A percentile compares a stretch with the other conserved stretches of the same genome.
phyloP scores from a whole-genome alignment of 345 rosid species.

The Moricandia arvensis region DNA sequence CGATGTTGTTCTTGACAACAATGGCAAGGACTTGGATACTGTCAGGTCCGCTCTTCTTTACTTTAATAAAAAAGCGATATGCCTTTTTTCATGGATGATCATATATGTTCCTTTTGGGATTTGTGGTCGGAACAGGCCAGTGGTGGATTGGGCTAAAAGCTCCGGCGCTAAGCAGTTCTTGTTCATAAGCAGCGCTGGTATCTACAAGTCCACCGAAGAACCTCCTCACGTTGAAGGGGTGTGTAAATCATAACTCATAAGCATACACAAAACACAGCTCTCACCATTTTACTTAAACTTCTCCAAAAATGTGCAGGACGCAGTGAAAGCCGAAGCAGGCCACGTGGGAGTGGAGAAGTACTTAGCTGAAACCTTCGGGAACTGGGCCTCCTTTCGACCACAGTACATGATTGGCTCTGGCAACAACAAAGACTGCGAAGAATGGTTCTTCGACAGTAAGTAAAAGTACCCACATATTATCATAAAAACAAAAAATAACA shows the following conservation, averaged over 20 bases:
- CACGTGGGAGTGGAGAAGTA: constrained; percentile 90
- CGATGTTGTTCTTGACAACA: constrained; percentile 90
- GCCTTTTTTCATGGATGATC: neutral
- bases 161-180: constrained; percentile 78
- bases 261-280: neutral
- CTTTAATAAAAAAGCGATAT: neutral
- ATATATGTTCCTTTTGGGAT: neutral
- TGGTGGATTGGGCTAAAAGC: constrained; percentile 87
- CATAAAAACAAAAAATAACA: neutral
- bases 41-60: constrained; percentile 55
- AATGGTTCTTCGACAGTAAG: constrained; percentile 96
- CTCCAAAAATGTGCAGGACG: constrained; percentile 51
- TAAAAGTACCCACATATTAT: neutral
- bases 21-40: constrained; percentile 83
- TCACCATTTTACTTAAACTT: neutral
- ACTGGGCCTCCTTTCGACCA: constrained; percentile 81
- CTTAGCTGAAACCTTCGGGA: constrained; percentile 56
- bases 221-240: constrained; percentile 98
- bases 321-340: constrained; percentile 76
- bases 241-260: constrained; percentile 44
- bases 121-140: constrained; percentile 51
- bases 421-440: constrained; percentile 97
- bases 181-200: constrained; percentile 93
- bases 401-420: constrained; percentile 98
- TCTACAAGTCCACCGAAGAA: constrained; percentile 80